phyloP scores from a whole-genome alignment of 2,329 filamentous ascomycete genomes.

The Fusarium nygamai region DNA sequence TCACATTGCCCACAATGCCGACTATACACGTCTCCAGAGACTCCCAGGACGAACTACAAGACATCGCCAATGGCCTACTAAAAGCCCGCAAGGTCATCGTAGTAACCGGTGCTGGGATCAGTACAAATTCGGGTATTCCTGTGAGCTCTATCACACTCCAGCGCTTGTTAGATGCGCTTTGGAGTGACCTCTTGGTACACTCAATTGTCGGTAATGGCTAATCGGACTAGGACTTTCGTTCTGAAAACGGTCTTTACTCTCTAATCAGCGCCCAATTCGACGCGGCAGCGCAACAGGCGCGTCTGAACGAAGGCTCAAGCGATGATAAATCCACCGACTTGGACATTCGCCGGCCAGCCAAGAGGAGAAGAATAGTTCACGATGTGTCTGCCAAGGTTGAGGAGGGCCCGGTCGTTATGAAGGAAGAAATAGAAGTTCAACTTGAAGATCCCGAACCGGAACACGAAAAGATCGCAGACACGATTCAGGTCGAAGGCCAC shows the following conservation, averaged over 20 bases:
- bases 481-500: slow-evolving; percentile 27
- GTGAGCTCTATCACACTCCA: slow-evolving; percentile 53
- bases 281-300: slow-evolving; percentile 55
- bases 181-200: background rate
- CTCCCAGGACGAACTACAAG: slow-evolving; percentile 66
- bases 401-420: slow-evolving; percentile 20
- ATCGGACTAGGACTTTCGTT: slow-evolving; percentile 71
- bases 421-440: slow-evolving; percentile 40
- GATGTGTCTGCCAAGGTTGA: slow-evolving; percentile 27
- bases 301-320: slow-evolving; percentile 38
- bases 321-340: slow-evolving; percentile 33
- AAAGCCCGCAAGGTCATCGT: slow-evolving; percentile 76
- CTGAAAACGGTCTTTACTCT: slow-evolving; percentile 77
- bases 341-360: slow-evolving; percentile 40
- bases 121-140: slow-evolving; percentile 79
- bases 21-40: slow-evolving; percentile 64
- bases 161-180: slow-evolving; percentile 13
- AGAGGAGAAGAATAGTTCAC: slow-evolving; percentile 48
- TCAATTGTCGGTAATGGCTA: slow-evolving; percentile 16
- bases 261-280: slow-evolving; percentile 76
- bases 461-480: slow-evolving; percentile 28
- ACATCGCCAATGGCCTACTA: slow-evolving; percentile 70
- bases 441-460: slow-evolving; percentile 24
- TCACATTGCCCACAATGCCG: slow-evolving; percentile 59
- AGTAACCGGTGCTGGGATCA: slow-evolving; percentile 78